Percentiles rank a stretch among this genome's conserved stretches.
Conservation (phyloP, 495 filamentous ascomycete species). For the Podospora comata region DNA sequence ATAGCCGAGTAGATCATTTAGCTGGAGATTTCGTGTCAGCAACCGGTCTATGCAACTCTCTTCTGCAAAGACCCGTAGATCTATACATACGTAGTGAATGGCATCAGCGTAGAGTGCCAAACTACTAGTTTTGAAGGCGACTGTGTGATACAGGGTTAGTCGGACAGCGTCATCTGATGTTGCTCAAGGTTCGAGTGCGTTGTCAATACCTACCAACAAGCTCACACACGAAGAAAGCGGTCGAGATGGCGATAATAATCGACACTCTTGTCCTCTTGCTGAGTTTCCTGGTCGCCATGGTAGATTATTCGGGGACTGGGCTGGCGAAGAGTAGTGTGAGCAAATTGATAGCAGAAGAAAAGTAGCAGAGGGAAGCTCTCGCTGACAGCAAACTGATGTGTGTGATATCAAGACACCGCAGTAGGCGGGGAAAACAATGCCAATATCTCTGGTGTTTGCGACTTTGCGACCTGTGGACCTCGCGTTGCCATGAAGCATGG, state of each 20-base stretch:
- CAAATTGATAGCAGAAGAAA: background rate
- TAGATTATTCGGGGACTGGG: background rate
- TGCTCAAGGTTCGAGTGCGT: background rate
- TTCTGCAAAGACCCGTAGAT: no score
- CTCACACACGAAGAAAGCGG: background rate
- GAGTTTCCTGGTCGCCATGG: background rate
- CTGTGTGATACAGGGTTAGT: conserved; percentile 25
- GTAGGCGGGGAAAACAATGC: background rate
- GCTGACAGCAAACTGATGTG: background rate
- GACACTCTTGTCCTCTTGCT: background rate
- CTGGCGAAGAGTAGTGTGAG: background rate
- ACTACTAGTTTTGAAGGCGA: conserved; percentile 82
- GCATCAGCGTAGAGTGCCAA: conserved; percentile 90
- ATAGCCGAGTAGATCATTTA: conserved; percentile 89
- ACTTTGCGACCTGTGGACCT: no score
- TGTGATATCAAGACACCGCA: background rate
- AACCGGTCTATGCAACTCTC: background rate
- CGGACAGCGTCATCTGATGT: background rate
- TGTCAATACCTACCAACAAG: background rate
- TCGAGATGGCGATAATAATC: background rate
- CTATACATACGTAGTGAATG: conserved; percentile 78
- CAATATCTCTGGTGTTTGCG: background rate
- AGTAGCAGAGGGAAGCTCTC: background rate
- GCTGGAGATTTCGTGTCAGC: conserved; percentile 40
- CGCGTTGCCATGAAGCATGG: background rate